Conservation (phyloP, 2,329 filamentous ascomycete species). For the Whalleya microplaca region DNA sequence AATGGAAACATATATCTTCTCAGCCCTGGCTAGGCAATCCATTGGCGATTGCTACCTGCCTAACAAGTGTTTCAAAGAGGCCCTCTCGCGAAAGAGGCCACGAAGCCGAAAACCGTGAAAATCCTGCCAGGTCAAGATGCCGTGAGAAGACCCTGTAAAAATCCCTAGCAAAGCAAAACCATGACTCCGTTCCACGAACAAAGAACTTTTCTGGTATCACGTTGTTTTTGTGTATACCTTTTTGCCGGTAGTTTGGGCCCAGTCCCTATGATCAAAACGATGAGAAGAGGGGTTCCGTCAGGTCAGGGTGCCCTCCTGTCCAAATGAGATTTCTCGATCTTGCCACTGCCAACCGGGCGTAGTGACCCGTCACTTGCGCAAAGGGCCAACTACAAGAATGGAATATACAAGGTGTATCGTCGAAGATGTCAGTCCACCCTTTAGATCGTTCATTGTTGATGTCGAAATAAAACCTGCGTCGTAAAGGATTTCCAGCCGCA, state of each 20-base stretch:
- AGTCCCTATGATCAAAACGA: slow-evolving; percentile 4
- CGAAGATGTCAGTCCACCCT: slow-evolving; percentile 26
- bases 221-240: slow-evolving; percentile 13
- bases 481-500: slow-evolving; percentile 14
- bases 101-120: not conserved
- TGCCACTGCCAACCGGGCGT: slow-evolving; percentile 17
- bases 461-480: slow-evolving; percentile 8
- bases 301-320: slow-evolving; percentile 7
- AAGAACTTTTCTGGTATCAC: slow-evolving; percentile 25
- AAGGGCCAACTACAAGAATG: slow-evolving; percentile 21
- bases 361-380: slow-evolving; percentile 9
- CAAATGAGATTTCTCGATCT: slow-evolving; percentile 21
- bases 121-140: slow-evolving; percentile 3
- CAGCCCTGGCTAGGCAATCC: too few relatives aligned
- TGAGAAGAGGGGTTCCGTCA: not conserved
- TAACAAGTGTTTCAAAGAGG: not conserved
- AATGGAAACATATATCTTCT: too few relatives aligned
- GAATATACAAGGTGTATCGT: slow-evolving; percentile 30
- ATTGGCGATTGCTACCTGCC: too few relatives aligned
- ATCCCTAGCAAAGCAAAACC: slow-evolving; percentile 29
- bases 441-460: slow-evolving; percentile 11
- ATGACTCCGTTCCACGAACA: slow-evolving; percentile 25
- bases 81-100: not conserved
- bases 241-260: slow-evolving; percentile 1
- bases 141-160: slow-evolving; percentile 10